These are phyloP conservation scores for Crotalaria pallida DNA, from an alignment of 306 rosid genomes.

Conservation along the genomic window DNA sequence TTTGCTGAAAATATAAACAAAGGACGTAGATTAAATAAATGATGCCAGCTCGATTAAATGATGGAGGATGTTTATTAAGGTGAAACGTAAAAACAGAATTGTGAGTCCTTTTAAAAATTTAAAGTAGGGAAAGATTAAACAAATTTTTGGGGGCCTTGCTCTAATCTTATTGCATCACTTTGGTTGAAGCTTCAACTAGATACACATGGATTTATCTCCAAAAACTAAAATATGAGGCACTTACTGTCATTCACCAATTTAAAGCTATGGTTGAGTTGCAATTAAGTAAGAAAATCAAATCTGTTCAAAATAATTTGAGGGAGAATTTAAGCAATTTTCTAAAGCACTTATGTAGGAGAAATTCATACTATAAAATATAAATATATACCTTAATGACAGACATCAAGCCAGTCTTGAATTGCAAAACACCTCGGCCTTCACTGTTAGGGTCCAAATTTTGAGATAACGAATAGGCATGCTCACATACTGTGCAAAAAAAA, in stretches of 20 bases:
- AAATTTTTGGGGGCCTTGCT: no score
- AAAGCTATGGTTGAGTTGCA: no score
- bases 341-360: not conserved
- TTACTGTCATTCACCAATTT: no score
- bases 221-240: no score
- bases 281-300: no score
- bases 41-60: not conserved
- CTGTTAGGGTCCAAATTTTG: constrained; percentile 92
- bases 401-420: constrained; percentile 95
- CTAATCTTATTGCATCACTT: no score
- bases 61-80: not conserved
- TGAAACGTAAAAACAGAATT: not conserved
- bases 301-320: no score
- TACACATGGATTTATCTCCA: no score
- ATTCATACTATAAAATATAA: not conserved
- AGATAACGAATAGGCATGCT: constrained; percentile 89
- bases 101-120: not conserved
- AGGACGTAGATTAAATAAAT: constrained; percentile 17
- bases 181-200: no score
- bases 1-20: constrained; percentile 65
- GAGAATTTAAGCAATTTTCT: no score
- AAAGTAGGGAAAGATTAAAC: not conserved
- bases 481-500: constrained; percentile 72
- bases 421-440: constrained; percentile 97
- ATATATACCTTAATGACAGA: constrained; percentile 83